Evolutionary conservation across 768 basidiomycete genomes (phyloP), one percentile per base, ranked within the genome.

Genomic region (Lactifluus rugatus): DNA sequence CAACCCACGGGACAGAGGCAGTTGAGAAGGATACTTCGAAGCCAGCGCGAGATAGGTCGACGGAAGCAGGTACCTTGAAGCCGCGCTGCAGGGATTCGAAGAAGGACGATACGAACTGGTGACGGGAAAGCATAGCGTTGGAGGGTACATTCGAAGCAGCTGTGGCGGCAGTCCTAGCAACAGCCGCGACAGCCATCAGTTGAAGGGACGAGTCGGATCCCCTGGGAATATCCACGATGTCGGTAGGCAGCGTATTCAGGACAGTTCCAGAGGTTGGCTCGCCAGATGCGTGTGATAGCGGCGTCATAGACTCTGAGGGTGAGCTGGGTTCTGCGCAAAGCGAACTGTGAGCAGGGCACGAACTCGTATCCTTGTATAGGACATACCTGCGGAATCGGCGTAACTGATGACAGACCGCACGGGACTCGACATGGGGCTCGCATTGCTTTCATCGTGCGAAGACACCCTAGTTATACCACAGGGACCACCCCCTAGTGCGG

Each of bases 1-100:
- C 46, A 6, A 7, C 26, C 50, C 57, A 54, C 5, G 52, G 42
- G 41, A 58, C 26, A 39, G 39, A 46, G 21, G 13, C 44, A 31
- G 48, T 60, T 26, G 36, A 25, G 48, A 62, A 50, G 19, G 57
- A 19, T 16, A 60, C 48, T 19, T 59, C 58, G 48, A 60, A 62
- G 36, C 57, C 57, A 16, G 42, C 28, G 31, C 54, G 51, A 13
- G 57, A 31, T 34, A 62, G 61, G 39, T 62, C 52, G 46, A 60
- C 47, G 3, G 47, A 31, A 34, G 36, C 7, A 7, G 57, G 57
- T 2, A 48, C 47, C 47, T 60, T 53, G 58, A 60, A 60, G 47
- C 28, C 19, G 3, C 48, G 52, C 17, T 50, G 51, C 19, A 62
- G 14, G 26, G 53, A 49, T 3, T 60, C 52, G 36, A 60, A 62